phyloP scores from a whole-genome alignment of 2,329 filamentous ascomycete species.

The Niveomyces coronatus region DNA sequence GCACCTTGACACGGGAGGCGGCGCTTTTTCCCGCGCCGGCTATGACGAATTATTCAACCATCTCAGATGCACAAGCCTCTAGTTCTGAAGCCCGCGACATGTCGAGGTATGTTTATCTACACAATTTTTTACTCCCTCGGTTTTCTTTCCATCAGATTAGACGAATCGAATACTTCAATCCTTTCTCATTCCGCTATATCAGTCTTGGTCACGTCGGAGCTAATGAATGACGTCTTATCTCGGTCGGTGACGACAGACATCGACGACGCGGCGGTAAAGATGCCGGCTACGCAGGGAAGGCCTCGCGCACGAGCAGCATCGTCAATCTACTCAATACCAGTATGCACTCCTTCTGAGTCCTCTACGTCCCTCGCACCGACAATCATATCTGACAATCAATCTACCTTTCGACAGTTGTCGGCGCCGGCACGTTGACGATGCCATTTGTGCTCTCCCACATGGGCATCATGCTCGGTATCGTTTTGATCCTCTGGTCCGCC shows the following conservation, averaged over 20 bases:
- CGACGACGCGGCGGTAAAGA: constrained; percentile 60
- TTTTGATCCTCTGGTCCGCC: constrained; percentile 87
- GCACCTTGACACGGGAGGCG: constrained; percentile 10
- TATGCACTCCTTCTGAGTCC: constrained; percentile 31
- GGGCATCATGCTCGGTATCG: constrained; percentile 74
- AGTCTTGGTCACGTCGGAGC: constrained; percentile 2
- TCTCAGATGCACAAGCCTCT: constrained; percentile 37
- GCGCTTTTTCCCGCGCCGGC: constrained; percentile 16
- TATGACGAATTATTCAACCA: constrained; percentile 47
- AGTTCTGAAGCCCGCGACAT: constrained; percentile 33
- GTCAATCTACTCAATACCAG: constrained; percentile 96
- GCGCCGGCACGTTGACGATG: constrained; percentile 89
- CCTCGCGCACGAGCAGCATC: constrained; percentile 81
- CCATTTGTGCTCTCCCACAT: constrained; percentile 93
- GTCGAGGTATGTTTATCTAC: constrained; percentile 30
- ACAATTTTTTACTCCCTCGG: not conserved
- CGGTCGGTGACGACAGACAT: constrained; percentile 29
- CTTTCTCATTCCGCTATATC: not conserved
- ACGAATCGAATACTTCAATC: not conserved
- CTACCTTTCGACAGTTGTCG: constrained; percentile 55
- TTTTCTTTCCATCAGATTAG: not conserved
- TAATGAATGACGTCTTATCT: constrained; percentile 9
- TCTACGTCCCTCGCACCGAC: not conserved
- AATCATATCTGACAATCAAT: constrained; percentile 13
- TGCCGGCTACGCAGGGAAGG: constrained; percentile 57